Evolutionary conservation across 768 basidiomycete genomes (phyloP).

Genomic region (Serendipita indica): DNA sequence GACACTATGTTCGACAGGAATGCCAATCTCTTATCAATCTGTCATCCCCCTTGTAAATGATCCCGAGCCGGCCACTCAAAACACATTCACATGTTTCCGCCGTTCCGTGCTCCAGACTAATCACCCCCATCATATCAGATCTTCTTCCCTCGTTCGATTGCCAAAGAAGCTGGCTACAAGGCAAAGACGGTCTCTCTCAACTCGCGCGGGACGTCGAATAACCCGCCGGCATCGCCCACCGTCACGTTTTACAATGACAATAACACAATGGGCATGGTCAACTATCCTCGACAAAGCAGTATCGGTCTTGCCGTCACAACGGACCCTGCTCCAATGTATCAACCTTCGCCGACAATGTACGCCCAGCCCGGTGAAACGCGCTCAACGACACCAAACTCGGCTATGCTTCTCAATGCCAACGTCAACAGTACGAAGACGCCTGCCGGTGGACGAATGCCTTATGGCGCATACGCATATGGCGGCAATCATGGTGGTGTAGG

Average conservation of each 20-base stretch:
- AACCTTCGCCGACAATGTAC: neutral
- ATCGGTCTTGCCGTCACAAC: slow-evolving; percentile 5
- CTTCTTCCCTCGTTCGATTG: slow-evolving; percentile 5
- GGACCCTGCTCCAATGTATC: neutral
- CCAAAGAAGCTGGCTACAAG: slow-evolving; percentile 7
- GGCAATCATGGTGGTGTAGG: neutral
- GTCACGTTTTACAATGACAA: neutral
- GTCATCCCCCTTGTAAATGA: no score
- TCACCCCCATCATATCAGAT: no score
- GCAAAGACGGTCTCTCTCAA: slow-evolving; percentile 7
- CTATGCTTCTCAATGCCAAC: neutral
- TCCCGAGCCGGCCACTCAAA: no score
- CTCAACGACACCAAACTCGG: neutral
- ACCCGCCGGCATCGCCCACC: neutral
- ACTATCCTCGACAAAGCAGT: neutral
- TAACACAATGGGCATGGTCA: neutral
- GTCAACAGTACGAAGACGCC: neutral
- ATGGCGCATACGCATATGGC: neutral
- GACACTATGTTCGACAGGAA: neutral
- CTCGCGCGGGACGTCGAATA: neutral
- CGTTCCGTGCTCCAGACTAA: no score
- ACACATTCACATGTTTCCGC: no score
- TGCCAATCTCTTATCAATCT: no score
- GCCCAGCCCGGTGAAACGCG: neutral
- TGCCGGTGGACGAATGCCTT: neutral